These are phyloP conservation scores for Trametes elegans DNA, from an alignment of 768 basidiomycete genomes.

Conservation along the genomic window DNA sequence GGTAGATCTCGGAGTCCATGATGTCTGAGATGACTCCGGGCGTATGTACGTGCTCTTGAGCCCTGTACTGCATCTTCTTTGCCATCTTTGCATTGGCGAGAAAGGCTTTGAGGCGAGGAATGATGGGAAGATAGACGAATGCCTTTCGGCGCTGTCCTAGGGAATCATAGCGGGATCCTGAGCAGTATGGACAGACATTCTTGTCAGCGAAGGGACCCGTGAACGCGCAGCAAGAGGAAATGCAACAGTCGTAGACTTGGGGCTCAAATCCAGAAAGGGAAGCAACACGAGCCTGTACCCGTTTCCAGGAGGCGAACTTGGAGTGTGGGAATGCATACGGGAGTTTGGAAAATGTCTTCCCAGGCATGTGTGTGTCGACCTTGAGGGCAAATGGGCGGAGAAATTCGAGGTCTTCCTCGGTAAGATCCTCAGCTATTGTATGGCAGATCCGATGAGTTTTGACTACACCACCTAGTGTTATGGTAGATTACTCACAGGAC, in stretches of 20 bases:
- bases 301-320: constrained; percentile 21
- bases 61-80: constrained; percentile 31
- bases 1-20: constrained; percentile 37
- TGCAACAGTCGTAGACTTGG: constrained; percentile 40
- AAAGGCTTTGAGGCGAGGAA: constrained; percentile 33
- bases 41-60: constrained; percentile 21
- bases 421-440: background rate
- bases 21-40: constrained; percentile 32
- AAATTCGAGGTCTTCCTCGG: background rate
- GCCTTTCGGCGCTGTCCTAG: constrained; percentile 23
- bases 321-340: constrained; percentile 25
- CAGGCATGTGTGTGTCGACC: constrained; percentile 27
- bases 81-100: constrained; percentile 25
- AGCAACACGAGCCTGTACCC: constrained; percentile 22
- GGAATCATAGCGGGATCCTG: constrained; percentile 25
- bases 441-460: background rate
- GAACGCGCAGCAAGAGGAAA: constrained; percentile 39
- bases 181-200: constrained; percentile 36
- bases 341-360: constrained; percentile 28
- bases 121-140: constrained; percentile 40
- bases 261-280: constrained; percentile 35
- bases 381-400: constrained; percentile 33
- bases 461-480: background rate
- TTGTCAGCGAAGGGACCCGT: constrained; percentile 31
- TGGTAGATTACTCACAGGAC: background rate